Conservation (phyloP, 73 alveolate genomes). For the Diophrys sp. region DNA sequence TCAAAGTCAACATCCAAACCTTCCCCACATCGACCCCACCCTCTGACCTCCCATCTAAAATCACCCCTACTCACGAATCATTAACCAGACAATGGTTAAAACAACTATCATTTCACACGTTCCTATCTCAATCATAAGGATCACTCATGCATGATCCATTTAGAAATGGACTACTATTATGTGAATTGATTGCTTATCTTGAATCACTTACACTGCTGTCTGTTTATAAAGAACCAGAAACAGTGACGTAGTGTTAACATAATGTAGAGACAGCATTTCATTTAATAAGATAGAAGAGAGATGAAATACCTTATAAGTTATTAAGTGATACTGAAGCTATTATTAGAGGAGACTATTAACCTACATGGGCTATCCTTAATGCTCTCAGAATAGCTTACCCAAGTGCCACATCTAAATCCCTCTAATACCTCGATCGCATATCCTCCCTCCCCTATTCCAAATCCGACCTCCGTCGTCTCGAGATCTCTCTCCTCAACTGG, state of each 20-base stretch:
- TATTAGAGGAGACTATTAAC: conserved; percentile 47
- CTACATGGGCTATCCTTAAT: conserved; percentile 59
- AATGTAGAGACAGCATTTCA: conserved; percentile 36
- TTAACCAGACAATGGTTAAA: conserved; percentile 33
- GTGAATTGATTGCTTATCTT: conserved; percentile 41
- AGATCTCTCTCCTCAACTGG: conserved; percentile 59
- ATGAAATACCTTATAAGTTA: conserved; percentile 48
- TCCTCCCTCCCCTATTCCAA: conserved; percentile 33
- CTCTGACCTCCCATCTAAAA: background rate
- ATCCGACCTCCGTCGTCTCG: conserved; percentile 40
- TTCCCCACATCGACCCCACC: background rate
- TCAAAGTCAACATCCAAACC: background rate
- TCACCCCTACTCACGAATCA: background rate
- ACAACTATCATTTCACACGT: conserved; percentile 17
- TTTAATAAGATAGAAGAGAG: conserved; percentile 23
- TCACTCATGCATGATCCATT: conserved; percentile 46
- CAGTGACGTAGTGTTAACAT: conserved; percentile 44
- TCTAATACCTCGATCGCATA: conserved; percentile 5
- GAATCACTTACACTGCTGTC: conserved; percentile 36
- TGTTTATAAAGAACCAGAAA: conserved; percentile 33
- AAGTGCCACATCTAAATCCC: conserved; percentile 26
- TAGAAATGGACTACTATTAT: conserved; percentile 46
- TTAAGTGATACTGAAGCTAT: conserved; percentile 30
- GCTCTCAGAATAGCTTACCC: conserved; percentile 48
- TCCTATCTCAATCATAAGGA: conserved; percentile 22